phyloP scores from a whole-genome alignment of 805 yeast species.

The Starmera quercuum region DNA sequence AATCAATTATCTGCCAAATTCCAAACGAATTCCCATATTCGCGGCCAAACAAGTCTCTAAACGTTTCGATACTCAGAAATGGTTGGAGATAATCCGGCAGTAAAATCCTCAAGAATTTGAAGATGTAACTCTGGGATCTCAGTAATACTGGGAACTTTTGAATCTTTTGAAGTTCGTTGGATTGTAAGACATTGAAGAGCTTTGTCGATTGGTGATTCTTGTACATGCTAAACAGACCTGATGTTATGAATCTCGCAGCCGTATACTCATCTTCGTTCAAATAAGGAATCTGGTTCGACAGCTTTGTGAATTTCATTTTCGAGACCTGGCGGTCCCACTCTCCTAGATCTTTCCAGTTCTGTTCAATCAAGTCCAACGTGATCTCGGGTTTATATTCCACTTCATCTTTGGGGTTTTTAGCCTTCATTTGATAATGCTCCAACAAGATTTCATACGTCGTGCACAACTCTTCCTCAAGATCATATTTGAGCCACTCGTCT shows the following conservation, averaged over 20 bases:
- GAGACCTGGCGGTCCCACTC: slow-evolving; percentile 29
- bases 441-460: slow-evolving; percentile 25
- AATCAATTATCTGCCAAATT: slow-evolving; percentile 43
- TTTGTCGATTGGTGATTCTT: slow-evolving; percentile 9
- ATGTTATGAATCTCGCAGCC: slow-evolving; percentile 40
- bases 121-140: slow-evolving; percentile 38
- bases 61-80: slow-evolving; percentile 26
- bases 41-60: slow-evolving; percentile 45
- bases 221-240: slow-evolving; percentile 25
- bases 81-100: slow-evolving; percentile 28
- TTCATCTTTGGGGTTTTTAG: slow-evolving; percentile 18
- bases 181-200: slow-evolving; percentile 37
- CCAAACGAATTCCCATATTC: slow-evolving; percentile 68
- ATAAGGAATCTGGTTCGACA: slow-evolving; percentile 29
- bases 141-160: slow-evolving; percentile 38
- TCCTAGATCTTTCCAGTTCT: slow-evolving; percentile 30
- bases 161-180: slow-evolving; percentile 42
- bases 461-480: slow-evolving; percentile 28
- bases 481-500: slow-evolving; percentile 26
- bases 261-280: slow-evolving; percentile 47
- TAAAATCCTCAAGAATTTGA: slow-evolving; percentile 36
- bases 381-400: slow-evolving; percentile 7
- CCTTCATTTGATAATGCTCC: slow-evolving; percentile 16
- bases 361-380: slow-evolving; percentile 14
- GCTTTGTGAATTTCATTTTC: slow-evolving; percentile 28